Conservation (phyloP, 163 green algal species). For the Chlorella variabilis region DNA sequence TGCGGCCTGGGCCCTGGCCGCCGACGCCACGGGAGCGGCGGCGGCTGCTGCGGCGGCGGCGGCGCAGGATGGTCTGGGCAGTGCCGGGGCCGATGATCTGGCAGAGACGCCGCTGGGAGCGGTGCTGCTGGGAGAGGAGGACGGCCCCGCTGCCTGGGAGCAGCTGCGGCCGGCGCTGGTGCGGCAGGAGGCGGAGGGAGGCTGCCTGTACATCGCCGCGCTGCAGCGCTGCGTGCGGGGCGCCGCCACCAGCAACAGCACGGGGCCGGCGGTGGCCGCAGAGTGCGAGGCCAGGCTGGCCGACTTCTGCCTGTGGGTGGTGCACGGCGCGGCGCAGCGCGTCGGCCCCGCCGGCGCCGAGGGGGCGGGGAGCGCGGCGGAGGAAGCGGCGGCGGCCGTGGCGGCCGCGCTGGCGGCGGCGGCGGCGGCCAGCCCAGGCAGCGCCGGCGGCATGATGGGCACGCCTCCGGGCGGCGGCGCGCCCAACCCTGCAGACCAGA, state of each 20-base stretch:
- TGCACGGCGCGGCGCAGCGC: constrained; percentile 17
- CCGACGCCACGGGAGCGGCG: neutral
- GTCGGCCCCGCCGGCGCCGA: neutral
- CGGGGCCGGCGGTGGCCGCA: neutral
- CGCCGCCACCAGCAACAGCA: constrained; percentile 2
- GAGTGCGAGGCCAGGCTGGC: constrained; percentile 26
- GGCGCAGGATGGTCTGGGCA: neutral
- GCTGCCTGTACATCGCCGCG: constrained; percentile 49
- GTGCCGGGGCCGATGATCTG: neutral
- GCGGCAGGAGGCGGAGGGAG: constrained; percentile 60
- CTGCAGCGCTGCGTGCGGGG: constrained; percentile 43
- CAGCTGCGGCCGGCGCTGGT: constrained; percentile 48
- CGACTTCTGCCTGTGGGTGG: constrained; percentile 27
- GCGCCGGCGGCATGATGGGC: neutral
- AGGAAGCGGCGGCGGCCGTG: neutral
- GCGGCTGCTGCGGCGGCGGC: neutral
- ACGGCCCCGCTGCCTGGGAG: constrained; percentile 19
- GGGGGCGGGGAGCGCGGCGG: neutral
- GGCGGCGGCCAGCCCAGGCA: neutral
- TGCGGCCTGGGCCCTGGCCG: neutral
- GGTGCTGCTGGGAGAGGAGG: neutral
- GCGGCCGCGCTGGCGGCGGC: neutral
- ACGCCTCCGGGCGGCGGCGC: neutral
- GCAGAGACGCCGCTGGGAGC: neutral
- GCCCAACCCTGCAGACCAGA: constrained; percentile 19